Evolutionary conservation across 345 rosid genomes (phyloP).

Genomic region (Citrus glauca): DNA sequence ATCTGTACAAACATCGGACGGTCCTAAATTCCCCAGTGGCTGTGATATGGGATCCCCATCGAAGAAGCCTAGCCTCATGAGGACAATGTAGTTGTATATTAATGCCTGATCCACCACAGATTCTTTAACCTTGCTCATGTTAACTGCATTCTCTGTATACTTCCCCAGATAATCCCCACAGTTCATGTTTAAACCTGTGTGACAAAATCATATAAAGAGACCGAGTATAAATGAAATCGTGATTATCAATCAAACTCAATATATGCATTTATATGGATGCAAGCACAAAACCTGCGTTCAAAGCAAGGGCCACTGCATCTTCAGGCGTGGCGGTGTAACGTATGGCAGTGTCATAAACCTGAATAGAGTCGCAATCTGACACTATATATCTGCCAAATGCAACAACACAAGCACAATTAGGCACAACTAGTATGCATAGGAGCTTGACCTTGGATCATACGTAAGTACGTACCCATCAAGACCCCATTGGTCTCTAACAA

Average conservation of each 20-base stretch:
- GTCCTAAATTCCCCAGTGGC: slow-evolving; percentile 42
- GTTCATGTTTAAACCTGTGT: slow-evolving; percentile 47
- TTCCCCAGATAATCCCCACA: slow-evolving; percentile 39
- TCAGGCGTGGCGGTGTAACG: slow-evolving; percentile 47
- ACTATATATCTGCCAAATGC: slow-evolving; percentile 37
- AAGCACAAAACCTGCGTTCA: slow-evolving; percentile 36
- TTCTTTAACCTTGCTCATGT: slow-evolving; percentile 32
- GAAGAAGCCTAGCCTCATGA: slow-evolving; percentile 54
- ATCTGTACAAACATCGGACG: slow-evolving; percentile 38
- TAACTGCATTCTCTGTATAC: slow-evolving; percentile 39
- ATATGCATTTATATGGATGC: background rate
- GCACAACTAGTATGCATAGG: background rate
- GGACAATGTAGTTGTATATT: slow-evolving; percentile 33
- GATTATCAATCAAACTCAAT: background rate
- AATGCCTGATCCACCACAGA: slow-evolving; percentile 41
- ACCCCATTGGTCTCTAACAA: slow-evolving; percentile 36
- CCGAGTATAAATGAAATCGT: background rate
- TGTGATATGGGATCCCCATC: slow-evolving; percentile 41
- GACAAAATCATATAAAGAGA: background rate
- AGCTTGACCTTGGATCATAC: background rate
- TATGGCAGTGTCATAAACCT: slow-evolving; percentile 26
- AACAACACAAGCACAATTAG: background rate
- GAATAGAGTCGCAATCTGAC: slow-evolving; percentile 67
- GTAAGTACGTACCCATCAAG: slow-evolving; percentile 31
- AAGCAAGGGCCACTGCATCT: slow-evolving; percentile 49